Conservation (phyloP, 257 asterid genomes). For the Solanum etuberosum region DNA sequence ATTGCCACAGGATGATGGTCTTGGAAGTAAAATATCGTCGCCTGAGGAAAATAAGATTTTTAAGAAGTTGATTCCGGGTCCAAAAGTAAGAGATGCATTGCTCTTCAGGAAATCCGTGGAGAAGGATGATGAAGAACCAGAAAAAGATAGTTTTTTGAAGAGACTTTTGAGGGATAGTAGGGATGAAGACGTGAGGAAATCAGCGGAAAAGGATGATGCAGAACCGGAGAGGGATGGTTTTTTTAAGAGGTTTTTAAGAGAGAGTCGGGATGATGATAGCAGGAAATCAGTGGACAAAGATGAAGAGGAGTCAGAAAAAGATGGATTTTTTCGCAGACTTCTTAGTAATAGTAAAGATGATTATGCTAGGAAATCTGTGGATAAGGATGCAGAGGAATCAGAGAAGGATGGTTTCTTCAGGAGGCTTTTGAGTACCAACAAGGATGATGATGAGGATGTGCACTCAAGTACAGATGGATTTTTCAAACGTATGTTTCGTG, state of each 20-base stretch:
- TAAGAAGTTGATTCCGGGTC: conserved; percentile 71
- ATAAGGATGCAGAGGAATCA: conserved; percentile 39
- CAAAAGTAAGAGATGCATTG: conserved; percentile 66
- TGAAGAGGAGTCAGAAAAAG: conserved; percentile 60
- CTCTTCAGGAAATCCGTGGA: conserved; percentile 70
- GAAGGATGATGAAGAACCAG: conserved; percentile 62
- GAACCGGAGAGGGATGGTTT: conserved; percentile 58
- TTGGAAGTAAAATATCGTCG: conserved; percentile 16
- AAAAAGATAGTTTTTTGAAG: conserved; percentile 66
- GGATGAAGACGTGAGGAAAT: conserved; percentile 64
- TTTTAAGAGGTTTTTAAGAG: conserved; percentile 59
- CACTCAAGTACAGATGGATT: conserved; percentile 29
- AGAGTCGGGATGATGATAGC: conserved; percentile 49
- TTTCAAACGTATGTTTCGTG: conserved; percentile 45
- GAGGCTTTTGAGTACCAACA: conserved; percentile 19
- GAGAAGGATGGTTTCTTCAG: conserved; percentile 16
- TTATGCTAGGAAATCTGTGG: conserved; percentile 14
- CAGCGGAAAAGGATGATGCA: conserved; percentile 46
- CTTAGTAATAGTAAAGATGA: conserved; percentile 33
- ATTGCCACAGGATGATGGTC: conserved; percentile 39
- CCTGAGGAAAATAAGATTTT: conserved; percentile 71
- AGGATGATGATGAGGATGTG: conserved; percentile 27
- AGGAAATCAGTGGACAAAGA: conserved; percentile 49
- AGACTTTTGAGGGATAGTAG: conserved; percentile 70
- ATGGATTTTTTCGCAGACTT: conserved; percentile 67